These are phyloP conservation scores for Polytrichum formosum DNA, from an alignment of 225 moss, liverwort and hornwort species.

Conservation along the genomic window DNA sequence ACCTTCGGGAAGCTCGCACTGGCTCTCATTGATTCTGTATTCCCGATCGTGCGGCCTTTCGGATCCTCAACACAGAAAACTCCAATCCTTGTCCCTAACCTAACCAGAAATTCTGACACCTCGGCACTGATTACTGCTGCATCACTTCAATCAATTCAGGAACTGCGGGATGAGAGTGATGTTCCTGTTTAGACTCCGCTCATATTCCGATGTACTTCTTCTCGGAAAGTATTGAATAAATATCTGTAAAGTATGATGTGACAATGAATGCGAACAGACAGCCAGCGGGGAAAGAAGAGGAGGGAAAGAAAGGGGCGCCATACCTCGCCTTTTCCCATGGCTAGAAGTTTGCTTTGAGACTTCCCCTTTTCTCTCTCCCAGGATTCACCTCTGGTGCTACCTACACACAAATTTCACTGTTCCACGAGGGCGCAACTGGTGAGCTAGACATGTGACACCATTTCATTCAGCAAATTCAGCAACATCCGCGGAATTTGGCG, in stretches of 20 bases:
- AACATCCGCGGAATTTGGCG: no score
- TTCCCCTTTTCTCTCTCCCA: constrained; percentile 23
- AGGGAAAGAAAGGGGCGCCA: constrained; percentile 21
- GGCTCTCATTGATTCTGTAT: constrained; percentile 5
- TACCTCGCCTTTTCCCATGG: constrained; percentile 63
- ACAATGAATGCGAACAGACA: constrained; percentile 9
- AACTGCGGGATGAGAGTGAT: neutral
- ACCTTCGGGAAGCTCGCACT: constrained; percentile 8
- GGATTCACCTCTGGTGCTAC: constrained; percentile 30
- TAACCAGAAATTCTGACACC: neutral
- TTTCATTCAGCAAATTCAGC: constrained; percentile 9
- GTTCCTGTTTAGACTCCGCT: no score
- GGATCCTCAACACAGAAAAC: constrained; percentile 8
- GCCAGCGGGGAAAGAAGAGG: constrained; percentile 18
- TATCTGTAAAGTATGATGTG: constrained; percentile 6
- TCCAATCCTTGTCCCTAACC: neutral
- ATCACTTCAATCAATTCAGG: neutral
- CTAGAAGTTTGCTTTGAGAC: constrained; percentile 23
- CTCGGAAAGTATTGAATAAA: neutral
- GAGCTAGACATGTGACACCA: constrained; percentile 7
- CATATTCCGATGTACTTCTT: no score
- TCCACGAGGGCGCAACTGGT: constrained; percentile 10
- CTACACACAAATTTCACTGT: constrained; percentile 24
- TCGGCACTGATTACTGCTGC: neutral
- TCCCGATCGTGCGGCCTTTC: neutral